Evolutionary conservation across 2,329 filamentous ascomycete genomes (phyloP), one percentile per base, ranked within the genome.

Genomic region (Lachnellula suecica): DNA sequence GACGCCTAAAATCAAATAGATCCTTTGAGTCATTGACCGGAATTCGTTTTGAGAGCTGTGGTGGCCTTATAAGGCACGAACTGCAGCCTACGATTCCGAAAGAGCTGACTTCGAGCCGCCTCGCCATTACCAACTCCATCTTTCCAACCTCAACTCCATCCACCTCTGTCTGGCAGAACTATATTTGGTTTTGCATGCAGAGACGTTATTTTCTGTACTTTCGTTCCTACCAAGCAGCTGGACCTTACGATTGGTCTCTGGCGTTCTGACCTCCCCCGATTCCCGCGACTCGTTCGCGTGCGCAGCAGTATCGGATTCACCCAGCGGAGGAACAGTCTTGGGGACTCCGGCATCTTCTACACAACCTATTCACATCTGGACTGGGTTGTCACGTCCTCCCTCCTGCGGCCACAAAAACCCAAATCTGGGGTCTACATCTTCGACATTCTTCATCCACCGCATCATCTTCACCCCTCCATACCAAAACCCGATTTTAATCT

Each of bases 221-320:
- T 45, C 46, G 40, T 46, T 53, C 44, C 38, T 44, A 23, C 44
- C 22, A 27, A 38, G 29, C 31, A 22, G 38, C 38, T 15, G 20
- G 17, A 25, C 20, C n/a, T 17, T 15, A 24, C 37, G n/a, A 17
- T 27, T 27, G 6, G 44, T 31, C 40, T 25, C 20, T 25, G 22
- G 31, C 22, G 29, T 31, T 19, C 23, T 31, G 10, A 10, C 31
- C 25, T 37, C 22, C 29, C 44, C 31, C 13, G 24, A 45, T 31
- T n/a, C 31, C 41, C 46, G 44, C 44, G 45, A 37, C 38, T 46
- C 29, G 25, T 51, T 51, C 50, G 56, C 50, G 51, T 53, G 47
- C 24, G 22, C 50, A 35, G 44, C 46, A 22, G 38, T 40, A 56
- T 47, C 42, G 37, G 43, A 40, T 52, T 42, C 46, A 22, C 46